phyloP scores from a whole-genome alignment of 331 rosid species.

The Acacia pycnantha region DNA sequence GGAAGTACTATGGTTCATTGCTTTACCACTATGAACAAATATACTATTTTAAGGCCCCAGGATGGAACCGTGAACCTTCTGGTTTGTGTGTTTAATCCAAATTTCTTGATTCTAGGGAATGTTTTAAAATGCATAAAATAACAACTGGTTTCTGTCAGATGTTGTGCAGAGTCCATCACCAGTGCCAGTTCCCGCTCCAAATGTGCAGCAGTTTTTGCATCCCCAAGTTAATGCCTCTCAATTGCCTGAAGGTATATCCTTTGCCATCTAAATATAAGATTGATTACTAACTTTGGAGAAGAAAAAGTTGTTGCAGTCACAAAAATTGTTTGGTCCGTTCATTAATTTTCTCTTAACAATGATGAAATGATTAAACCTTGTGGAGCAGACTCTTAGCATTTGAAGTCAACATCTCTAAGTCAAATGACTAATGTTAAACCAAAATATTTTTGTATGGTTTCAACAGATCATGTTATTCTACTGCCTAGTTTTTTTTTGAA shows the following conservation, averaged over 20 bases:
- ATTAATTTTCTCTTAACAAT: neutral
- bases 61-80: conserved; percentile 43
- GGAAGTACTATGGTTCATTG: conserved; percentile 80
- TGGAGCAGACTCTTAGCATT: neutral
- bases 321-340: neutral
- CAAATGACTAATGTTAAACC: neutral
- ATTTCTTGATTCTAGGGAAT: neutral
- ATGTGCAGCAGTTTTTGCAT: conserved; percentile 37
- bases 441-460: neutral
- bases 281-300: conserved; percentile 1
- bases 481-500: neutral
- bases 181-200: conserved; percentile 35
- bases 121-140: conserved; percentile 14
- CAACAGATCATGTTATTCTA: neutral
- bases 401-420: neutral
- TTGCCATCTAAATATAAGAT: conserved; percentile 12
- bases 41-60: conserved; percentile 64
- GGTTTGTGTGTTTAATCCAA: conserved; percentile 41
- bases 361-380: neutral
- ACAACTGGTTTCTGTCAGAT: conserved; percentile 42
- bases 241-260: conserved; percentile 60
- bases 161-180: conserved; percentile 37
- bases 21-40: conserved; percentile 82
- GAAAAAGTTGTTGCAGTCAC: neutral
- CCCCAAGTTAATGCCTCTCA: conserved; percentile 38